phyloP scores from a whole-genome alignment of 1,284 basidiomycete genomes.

The Abortiporus biennis region DNA sequence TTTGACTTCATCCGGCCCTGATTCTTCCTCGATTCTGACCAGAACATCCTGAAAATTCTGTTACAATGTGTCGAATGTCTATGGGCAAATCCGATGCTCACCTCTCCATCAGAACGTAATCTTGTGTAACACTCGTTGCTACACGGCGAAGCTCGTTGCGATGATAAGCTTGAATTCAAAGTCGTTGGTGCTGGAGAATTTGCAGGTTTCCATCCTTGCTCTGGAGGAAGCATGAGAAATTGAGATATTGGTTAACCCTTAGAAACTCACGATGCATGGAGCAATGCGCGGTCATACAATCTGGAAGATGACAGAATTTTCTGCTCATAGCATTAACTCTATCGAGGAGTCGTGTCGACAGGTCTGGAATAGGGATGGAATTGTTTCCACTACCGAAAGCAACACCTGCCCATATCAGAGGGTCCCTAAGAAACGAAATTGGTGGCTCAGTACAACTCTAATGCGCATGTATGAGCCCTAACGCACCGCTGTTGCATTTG shows the following conservation, averaged over 20 bases:
- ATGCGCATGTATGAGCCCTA: neutral
- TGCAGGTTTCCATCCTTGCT: too few species aligned
- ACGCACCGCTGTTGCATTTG: neutral
- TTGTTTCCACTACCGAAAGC: neutral
- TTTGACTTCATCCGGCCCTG: neutral
- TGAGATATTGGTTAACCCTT: neutral
- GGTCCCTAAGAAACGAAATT: neutral
- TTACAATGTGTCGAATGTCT: neutral
- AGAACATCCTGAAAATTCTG: constrained; percentile 1
- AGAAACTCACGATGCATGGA: too few species aligned
- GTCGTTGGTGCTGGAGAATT: too few species aligned
- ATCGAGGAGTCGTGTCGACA: constrained; percentile 19
- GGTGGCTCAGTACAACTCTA: neutral
- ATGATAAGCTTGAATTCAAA: too few species aligned
- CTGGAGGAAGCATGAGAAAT: neutral
- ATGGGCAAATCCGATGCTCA: neutral
- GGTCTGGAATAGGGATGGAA: constrained; percentile 27
- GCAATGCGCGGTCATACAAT: too few species aligned
- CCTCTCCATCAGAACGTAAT: neutral
- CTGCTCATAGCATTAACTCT: constrained; percentile 17
- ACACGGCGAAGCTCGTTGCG: too few species aligned
- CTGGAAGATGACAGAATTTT: neutral
- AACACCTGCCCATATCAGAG: neutral
- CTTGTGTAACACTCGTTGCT: neutral
- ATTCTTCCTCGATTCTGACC: neutral